A percentile compares a stretch with the other conserved stretches of the same genome.
Evolutionary conservation across 202 grass and related monocot genomes (phyloP).

Genomic region (Musa balbisiana): DNA sequence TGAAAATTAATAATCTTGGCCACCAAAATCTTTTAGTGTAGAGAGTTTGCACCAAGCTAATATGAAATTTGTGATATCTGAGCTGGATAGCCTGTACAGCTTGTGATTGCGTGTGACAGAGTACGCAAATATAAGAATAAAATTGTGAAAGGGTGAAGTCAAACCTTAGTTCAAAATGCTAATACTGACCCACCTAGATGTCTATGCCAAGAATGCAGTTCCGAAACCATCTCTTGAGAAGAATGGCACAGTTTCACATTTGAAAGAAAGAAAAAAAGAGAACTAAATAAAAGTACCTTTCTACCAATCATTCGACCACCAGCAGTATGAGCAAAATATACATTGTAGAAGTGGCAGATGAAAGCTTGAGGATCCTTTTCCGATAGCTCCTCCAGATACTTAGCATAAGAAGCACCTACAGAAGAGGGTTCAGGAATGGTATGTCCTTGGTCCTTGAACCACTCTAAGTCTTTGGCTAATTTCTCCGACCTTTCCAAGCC

Average conservation of each 20-base stretch:
- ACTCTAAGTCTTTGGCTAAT: conserved; percentile 74
- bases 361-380: conserved; percentile 74
- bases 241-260: neutral
- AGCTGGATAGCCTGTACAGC: too few species aligned
- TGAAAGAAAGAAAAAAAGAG: neutral
- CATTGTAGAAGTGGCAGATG: conserved; percentile 89
- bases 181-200: too few species aligned
- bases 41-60: neutral
- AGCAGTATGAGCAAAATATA: conserved; percentile 87
- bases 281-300: conserved; percentile 34
- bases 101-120: too few species aligned
- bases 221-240: neutral
- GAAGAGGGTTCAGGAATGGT: conserved; percentile 55
- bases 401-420: conserved; percentile 48
- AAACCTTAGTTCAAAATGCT: neutral
- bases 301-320: conserved; percentile 90
- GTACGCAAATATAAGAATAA: neutral
- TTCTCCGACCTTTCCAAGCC: conserved; percentile 77
- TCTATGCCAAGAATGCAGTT: too few species aligned
- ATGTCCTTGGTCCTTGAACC: conserved; percentile 63
- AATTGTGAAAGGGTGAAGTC: neutral
- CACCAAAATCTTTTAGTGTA: neutral
- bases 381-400: conserved; percentile 59
- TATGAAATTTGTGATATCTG: neutral
- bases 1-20: neutral